phyloP scores from a whole-genome alignment of 164 flowering plant genomes.

The Malania oleifera region DNA sequence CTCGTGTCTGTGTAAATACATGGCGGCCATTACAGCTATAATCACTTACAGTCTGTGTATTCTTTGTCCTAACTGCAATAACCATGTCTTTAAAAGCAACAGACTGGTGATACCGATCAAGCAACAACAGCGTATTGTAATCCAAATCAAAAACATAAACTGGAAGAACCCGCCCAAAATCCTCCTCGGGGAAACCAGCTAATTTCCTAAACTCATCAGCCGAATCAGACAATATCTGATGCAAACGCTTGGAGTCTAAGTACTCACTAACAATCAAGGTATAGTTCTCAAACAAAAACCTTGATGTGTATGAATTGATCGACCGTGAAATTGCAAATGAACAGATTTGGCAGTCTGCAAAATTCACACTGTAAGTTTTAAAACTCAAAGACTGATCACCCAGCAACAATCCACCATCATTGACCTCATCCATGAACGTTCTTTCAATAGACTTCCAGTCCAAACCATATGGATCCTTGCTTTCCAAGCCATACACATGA shows the following conservation, averaged over 20 bases:
- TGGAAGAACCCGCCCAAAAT: constrained; percentile 66
- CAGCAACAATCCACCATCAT: constrained; percentile 56
- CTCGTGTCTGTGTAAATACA: constrained; percentile 77
- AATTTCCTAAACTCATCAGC: constrained; percentile 60
- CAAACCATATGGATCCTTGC: constrained; percentile 50
- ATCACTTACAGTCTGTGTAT: constrained; percentile 88
- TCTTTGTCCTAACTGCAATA: constrained; percentile 85
- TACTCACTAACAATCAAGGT: constrained; percentile 94
- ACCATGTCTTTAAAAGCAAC: constrained; percentile 95
- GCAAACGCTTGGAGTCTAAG: constrained; percentile 90
- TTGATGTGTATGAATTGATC: constrained; percentile 74
- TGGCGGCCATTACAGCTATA: constrained; percentile 93
- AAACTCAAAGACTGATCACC: constrained; percentile 66
- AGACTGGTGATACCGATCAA: constrained; percentile 89
- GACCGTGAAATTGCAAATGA: constrained; percentile 68
- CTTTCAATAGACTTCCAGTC: constrained; percentile 74
- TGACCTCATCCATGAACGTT: constrained; percentile 70
- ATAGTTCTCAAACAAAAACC: constrained; percentile 91
- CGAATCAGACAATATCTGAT: constrained; percentile 70
- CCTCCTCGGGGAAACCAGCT: constrained; percentile 60
- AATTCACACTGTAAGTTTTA: constrained; percentile 52
- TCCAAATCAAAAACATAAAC: constrained; percentile 97
- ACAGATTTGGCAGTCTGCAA: constrained; percentile 63
- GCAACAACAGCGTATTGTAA: constrained; percentile 46
- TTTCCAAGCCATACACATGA: constrained; percentile 50